Base-by-base conservation (phyloP, 805 yeast genomes). In the Candida ovalis region DNA sequence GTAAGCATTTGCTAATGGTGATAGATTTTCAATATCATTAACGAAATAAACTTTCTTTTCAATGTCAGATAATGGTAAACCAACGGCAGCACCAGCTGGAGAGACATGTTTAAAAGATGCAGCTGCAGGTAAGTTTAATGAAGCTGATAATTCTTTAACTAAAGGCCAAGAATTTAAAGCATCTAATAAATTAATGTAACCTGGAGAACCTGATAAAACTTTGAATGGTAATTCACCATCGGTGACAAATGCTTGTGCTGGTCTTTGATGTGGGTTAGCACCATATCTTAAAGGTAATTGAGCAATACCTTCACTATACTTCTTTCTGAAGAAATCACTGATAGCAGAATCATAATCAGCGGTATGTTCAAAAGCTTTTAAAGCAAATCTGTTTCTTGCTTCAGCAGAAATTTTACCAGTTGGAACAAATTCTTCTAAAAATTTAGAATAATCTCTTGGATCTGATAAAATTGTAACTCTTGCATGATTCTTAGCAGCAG, bases 141-240 rank as follows among this genome's bases (percentile, higher is more conserved):
- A 85, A 43, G 96, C 96, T 50, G 94, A 86, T 60, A 94, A 82
- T 75, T 94, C 99, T 75, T 90, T 90, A 49, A 94, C 99, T 69
- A 94, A 80, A 47, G 98, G 99, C 99, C 99, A 94, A 6, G 98
- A 88, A 76, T 94, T 94, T 62, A 94, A 78, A 23, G 97, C 99
- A 72, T 94, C 99, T 63, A 94, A 79, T 64, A 94, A 76, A 77
- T 94, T 94, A 70, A 94, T 91, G 77, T 94, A 94, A 60, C 99
- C 98, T 56, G 99, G 99, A 48, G 97, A 85, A 51, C 99, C 99
- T 58, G 83, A 75, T 60, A 94, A 76, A 24, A 92, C 98, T 74
- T 86, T 86, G 78, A 94, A 92, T 44, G 99, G 99, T 57, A 94
- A 79, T 57, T 85, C 86, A 61, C 95, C 96, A 57, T 83, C 80